phyloP scores from a whole-genome alignment of 2,329 filamentous ascomycete genomes.

The Fonsecaea multimorphosa region DNA sequence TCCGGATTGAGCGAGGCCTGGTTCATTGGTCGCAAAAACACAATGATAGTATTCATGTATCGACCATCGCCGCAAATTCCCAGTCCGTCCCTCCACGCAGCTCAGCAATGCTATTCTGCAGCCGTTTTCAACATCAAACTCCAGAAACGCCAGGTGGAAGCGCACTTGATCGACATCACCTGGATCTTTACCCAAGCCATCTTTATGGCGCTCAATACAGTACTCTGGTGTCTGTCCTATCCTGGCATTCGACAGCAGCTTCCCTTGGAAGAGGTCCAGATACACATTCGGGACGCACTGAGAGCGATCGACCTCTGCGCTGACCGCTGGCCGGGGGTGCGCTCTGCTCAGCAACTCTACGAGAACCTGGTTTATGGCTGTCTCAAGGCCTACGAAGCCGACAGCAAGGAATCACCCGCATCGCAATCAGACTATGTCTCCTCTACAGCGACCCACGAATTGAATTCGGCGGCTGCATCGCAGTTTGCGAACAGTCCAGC shows the following conservation, averaged over 20 bases:
- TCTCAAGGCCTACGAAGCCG: constrained; percentile 80
- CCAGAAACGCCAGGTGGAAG: constrained; percentile 78
- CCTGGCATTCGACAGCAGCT: constrained; percentile 78
- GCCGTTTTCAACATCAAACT: constrained; percentile 81
- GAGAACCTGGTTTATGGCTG: constrained; percentile 84
- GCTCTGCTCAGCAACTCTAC: constrained; percentile 83
- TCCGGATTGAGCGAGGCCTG: constrained; percentile 78
- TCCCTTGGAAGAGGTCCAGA: constrained; percentile 74
- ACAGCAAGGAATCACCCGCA: constrained; percentile 46
- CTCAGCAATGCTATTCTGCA: constrained; percentile 81
- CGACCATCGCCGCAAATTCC: constrained; percentile 91
- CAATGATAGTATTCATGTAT: constrained; percentile 86
- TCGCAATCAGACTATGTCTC: constrained; percentile 47
- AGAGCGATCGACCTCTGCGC: constrained; percentile 80
- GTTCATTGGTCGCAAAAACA: constrained; percentile 77
- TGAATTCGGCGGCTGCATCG: constrained; percentile 36
- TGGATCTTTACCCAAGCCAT: constrained; percentile 91
- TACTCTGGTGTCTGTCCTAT: constrained; percentile 91
- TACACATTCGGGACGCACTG: constrained; percentile 74
- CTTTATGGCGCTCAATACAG: constrained; percentile 89
- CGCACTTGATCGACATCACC: constrained; percentile 78
- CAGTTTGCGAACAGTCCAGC: constrained; percentile 46
- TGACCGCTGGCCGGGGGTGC: constrained; percentile 89
- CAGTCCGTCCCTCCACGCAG: constrained; percentile 78
- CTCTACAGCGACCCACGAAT: constrained; percentile 47